Percentiles rank a stretch among this genome's conserved stretches.
Conservation (phyloP, 1,284 basidiomycete genomes). For the Ustilago esculenta region DNA sequence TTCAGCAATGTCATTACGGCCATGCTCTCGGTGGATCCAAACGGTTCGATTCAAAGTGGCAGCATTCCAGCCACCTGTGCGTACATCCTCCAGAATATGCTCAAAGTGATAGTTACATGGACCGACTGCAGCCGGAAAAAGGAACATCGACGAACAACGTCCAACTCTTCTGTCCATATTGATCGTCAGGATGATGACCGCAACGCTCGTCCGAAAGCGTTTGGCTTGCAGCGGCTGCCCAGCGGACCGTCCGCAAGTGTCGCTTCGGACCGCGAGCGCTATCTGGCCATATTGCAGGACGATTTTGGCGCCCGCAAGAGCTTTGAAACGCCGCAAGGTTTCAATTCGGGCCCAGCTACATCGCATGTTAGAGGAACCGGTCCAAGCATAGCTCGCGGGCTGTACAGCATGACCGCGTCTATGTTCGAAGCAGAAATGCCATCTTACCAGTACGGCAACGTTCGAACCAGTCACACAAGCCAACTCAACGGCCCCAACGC, state of each 20-base stretch:
- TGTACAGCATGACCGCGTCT: constrained; percentile 7
- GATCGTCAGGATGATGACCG: not conserved
- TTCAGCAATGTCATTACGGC: constrained; percentile 24
- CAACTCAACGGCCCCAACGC: constrained; percentile 4
- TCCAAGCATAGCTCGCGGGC: not conserved
- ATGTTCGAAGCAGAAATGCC: constrained; percentile 1
- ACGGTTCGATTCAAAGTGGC: constrained; percentile 28
- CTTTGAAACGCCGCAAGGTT: constrained; percentile 3
- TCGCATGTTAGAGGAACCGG: not conserved
- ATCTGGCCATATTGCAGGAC: constrained; percentile 1
- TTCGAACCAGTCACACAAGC: not conserved
- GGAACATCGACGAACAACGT: constrained; percentile 18
- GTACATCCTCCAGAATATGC: constrained; percentile 36
- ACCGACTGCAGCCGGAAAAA: constrained; percentile 33
- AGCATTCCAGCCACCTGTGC: constrained; percentile 45
- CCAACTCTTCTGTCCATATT: not conserved
- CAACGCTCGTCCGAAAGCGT: not conserved
- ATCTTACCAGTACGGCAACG: not conserved
- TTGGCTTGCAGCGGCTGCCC: not conserved
- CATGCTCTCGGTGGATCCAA: constrained; percentile 25
- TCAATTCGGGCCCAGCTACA: not conserved
- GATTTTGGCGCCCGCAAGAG: constrained; percentile 3
- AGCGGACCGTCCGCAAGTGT: not conserved
- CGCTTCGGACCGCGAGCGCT: constrained; percentile 2
- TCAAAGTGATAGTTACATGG: constrained; percentile 37